phyloP scores from a whole-genome alignment of 306 rosid genomes.

The Vigna trinervia region DNA sequence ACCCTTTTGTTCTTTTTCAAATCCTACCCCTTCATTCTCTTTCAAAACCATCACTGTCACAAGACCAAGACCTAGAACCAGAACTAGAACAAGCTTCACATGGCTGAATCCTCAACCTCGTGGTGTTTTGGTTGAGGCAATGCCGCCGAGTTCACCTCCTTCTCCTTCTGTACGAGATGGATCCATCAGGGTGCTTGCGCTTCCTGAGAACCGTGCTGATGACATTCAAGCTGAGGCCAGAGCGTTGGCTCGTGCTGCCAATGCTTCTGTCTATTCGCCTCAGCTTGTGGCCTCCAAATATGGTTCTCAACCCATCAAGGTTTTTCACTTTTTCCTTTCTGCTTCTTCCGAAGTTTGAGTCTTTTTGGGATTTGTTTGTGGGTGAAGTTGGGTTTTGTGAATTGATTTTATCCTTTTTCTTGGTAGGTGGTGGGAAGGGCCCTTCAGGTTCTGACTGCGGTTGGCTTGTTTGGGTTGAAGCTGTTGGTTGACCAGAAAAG shows the following conservation, averaged over 20 bases:
- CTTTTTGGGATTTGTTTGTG: conserved; percentile 13
- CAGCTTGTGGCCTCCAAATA: conserved; percentile 63
- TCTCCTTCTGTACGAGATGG: conserved; percentile 42
- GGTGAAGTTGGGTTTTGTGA: not conserved
- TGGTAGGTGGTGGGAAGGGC: conserved; percentile 75
- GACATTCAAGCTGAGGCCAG: conserved; percentile 78
- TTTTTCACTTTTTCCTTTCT: conserved; percentile 3
- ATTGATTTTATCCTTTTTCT: not conserved
- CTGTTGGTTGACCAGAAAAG: conserved; percentile 68
- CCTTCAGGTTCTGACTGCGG: conserved; percentile 60
- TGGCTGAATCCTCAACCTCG: conserved; percentile 44
- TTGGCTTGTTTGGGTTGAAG: conserved; percentile 68
- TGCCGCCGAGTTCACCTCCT: conserved; percentile 45
- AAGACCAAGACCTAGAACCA: conserved; percentile 5
- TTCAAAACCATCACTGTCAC: conserved; percentile 32
- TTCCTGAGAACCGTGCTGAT: conserved; percentile 54
- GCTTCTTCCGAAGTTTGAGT: conserved; percentile 9
- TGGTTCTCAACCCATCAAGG: conserved; percentile 72
- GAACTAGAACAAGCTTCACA: conserved; percentile 23
- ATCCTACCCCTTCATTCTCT: conserved; percentile 9
- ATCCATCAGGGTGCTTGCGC: conserved; percentile 42
- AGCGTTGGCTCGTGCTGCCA: conserved; percentile 74
- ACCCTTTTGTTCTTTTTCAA: conserved; percentile 18
- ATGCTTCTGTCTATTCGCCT: conserved; percentile 74
- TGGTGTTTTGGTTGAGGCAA: conserved; percentile 66